Evolutionary conservation across 2,329 filamentous ascomycete species (phyloP).

Genomic region (Colletotrichum sp.): DNA sequence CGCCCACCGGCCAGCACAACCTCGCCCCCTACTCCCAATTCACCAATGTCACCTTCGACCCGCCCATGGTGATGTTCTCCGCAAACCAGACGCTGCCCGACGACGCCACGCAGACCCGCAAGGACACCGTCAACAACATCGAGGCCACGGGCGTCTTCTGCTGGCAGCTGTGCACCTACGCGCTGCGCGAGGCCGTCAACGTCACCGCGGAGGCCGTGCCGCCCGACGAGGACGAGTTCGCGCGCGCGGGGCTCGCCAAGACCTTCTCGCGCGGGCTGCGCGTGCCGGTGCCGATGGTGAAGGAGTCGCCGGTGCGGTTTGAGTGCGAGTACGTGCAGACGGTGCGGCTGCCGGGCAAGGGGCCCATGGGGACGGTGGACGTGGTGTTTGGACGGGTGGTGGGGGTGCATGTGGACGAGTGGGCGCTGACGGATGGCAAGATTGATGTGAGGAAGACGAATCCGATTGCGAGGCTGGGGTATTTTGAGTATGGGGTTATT

Average conservation of each 20-base stretch:
- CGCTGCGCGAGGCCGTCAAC: not conserved
- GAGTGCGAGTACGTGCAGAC: constrained; percentile 10
- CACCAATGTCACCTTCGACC: constrained; percentile 2
- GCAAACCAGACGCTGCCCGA: not conserved
- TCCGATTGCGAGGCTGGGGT: not conserved
- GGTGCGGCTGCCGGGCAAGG: not conserved
- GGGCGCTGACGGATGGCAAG: not conserved
- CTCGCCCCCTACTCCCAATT: not conserved
- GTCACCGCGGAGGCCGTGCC: not conserved
- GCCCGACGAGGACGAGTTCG: not conserved
- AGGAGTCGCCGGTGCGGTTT: not conserved
- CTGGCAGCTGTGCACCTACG: not conserved
- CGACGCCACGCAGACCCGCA: not conserved
- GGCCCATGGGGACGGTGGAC: not conserved
- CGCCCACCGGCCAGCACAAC: not conserved
- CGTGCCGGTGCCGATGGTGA: not conserved
- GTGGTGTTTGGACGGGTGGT: not conserved
- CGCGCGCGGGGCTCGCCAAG: not conserved
- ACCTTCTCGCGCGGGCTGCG: not conserved
- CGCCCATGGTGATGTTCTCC: constrained; percentile 6
- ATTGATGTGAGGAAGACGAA: constrained; percentile 2
- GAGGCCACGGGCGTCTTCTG: not conserved
- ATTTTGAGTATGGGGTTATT: not conserved
- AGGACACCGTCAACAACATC: constrained; percentile 3
- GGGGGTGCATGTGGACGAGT: not conserved